Evolutionary conservation across 768 basidiomycete genomes (phyloP).

Genomic region (Phylloporus scabripes): DNA sequence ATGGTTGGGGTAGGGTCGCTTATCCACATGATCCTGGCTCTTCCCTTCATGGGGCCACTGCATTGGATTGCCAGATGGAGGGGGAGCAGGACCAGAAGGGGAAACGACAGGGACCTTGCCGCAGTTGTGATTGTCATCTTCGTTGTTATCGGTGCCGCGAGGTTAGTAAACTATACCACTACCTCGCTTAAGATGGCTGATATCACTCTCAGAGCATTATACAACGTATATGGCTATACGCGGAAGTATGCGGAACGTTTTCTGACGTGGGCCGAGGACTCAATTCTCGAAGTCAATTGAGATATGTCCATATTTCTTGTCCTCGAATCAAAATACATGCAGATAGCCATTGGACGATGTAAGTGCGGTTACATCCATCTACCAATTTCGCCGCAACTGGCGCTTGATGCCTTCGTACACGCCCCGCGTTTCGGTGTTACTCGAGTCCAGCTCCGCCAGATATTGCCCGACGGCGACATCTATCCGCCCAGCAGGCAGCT

Average conservation of each 20-base stretch:
- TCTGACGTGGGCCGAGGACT: constrained; percentile 70
- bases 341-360: constrained; percentile 8
- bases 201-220: constrained; percentile 49
- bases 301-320: constrained; percentile 6
- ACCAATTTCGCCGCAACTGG: constrained; percentile 69
- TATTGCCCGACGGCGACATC: constrained; percentile 72
- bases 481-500: constrained; percentile 75
- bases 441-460: constrained; percentile 59
- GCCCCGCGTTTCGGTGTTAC: constrained; percentile 54
- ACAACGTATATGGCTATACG: constrained; percentile 64
- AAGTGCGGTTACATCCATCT: constrained; percentile 17
- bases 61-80: constrained; percentile 67
- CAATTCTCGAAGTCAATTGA: constrained; percentile 70
- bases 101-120: constrained; percentile 55
- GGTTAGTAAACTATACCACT: constrained; percentile 36
- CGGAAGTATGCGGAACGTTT: constrained; percentile 53
- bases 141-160: constrained; percentile 55
- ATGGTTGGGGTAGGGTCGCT: constrained; percentile 73
- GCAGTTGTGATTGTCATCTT: constrained; percentile 60
- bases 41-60: constrained; percentile 60
- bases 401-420: constrained; percentile 69
- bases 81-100: constrained; percentile 47
- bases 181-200: constrained; percentile 6
- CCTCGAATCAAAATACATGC: constrained; percentile 12
- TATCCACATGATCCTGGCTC: constrained; percentile 62